phyloP scores from a whole-genome alignment of 108 stramenopile species.

The Ochromonas danica region DNA sequence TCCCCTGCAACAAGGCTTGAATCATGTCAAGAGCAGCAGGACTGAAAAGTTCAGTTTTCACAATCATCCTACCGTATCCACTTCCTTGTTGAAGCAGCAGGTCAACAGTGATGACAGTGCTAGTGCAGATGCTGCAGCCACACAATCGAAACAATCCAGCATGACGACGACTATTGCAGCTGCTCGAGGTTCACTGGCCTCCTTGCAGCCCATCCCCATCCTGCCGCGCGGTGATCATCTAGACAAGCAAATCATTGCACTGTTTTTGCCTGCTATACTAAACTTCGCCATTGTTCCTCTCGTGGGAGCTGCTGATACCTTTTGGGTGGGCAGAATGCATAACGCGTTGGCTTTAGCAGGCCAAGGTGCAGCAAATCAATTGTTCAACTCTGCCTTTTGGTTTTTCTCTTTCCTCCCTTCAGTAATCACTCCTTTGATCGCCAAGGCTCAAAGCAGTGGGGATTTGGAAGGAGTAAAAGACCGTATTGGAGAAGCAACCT shows the following conservation, averaged over 20 bases:
- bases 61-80: no score
- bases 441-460: conserved; percentile 72
- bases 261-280: conserved; percentile 78
- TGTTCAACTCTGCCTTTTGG: conserved; percentile 76
- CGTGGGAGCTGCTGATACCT: conserved; percentile 76
- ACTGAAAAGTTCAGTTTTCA: no score
- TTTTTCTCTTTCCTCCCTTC: conserved; percentile 74
- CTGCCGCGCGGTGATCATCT: conserved; percentile 40
- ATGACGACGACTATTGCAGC: no score
- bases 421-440: conserved; percentile 76
- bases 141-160: no score
- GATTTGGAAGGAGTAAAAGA: conserved; percentile 69
- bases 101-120: no score
- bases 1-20: no score
- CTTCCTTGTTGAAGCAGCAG: no score
- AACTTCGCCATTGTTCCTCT: conserved; percentile 81
- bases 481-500: conserved; percentile 72
- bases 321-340: conserved; percentile 87
- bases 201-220: no score
- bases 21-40: no score
- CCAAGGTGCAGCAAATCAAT: conserved; percentile 82
- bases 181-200: no score
- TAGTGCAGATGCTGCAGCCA: no score
- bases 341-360: conserved; percentile 81
- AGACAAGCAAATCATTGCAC: conserved; percentile 69